Percentiles rank a stretch among this genome's conserved stretches.
These are phyloP conservation scores for Cordyceps farinosa DNA, from an alignment of 2,329 filamentous ascomycete species.

Conservation along the genomic window DNA sequence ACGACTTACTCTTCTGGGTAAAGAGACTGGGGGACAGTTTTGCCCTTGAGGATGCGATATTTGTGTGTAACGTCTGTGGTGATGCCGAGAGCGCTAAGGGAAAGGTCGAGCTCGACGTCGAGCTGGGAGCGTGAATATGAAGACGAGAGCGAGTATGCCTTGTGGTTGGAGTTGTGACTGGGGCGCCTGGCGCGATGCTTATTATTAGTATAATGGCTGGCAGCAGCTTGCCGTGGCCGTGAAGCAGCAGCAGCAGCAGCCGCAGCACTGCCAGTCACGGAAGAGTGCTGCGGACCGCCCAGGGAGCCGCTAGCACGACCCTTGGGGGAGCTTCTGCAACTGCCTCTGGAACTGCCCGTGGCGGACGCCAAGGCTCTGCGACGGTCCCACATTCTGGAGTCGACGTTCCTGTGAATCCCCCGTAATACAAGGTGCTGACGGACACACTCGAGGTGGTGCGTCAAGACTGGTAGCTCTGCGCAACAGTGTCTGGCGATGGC, in stretches of 20 bases:
- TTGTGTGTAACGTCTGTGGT: slow-evolving; percentile 26
- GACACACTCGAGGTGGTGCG: no score
- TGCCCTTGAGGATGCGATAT: slow-evolving; percentile 32
- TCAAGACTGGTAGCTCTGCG: no score
- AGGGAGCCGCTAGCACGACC: background rate
- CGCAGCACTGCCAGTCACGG: background rate
- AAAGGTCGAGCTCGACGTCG: slow-evolving; percentile 23
- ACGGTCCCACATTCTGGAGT: slow-evolving; percentile 20
- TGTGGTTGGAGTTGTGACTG: background rate
- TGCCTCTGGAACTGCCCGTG: background rate
- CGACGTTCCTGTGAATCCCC: background rate
- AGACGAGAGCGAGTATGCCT: slow-evolving; percentile 5
- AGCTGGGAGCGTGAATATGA: slow-evolving; percentile 5
- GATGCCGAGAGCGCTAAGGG: slow-evolving; percentile 30
- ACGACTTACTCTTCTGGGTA: slow-evolving; percentile 20
- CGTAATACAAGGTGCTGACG: no score
- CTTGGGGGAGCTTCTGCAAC: background rate
- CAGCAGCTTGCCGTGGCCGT: background rate
- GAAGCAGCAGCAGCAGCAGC: background rate
- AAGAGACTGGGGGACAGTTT: slow-evolving; percentile 29
- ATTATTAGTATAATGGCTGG: background rate
- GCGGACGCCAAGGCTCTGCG: slow-evolving; percentile 1
- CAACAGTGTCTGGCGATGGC: no score
- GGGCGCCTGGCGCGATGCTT: background rate
- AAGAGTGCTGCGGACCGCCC: background rate